These are phyloP conservation scores for Gnomoniopsis smithogilvyi DNA, from an alignment of 2,329 filamentous ascomycete species.

Conservation along the genomic window DNA sequence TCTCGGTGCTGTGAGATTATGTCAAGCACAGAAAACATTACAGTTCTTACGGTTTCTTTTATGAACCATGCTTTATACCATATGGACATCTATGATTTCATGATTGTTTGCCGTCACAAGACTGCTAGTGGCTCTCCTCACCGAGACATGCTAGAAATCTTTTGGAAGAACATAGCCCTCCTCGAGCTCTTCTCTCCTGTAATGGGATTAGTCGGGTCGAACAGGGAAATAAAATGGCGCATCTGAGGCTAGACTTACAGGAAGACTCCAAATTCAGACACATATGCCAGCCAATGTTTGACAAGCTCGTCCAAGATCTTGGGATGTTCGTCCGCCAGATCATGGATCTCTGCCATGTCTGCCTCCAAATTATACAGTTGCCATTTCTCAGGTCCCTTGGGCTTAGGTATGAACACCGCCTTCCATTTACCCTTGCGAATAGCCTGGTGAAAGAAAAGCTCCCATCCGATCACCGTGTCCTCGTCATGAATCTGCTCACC, in stretches of 20 bases:
- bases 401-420: slow-evolving; percentile 44
- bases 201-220: no score
- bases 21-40: no score
- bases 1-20: no score
- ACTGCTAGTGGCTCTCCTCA: no score
- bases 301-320: slow-evolving; percentile 29
- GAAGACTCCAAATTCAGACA: slow-evolving; percentile 56
- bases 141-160: no score
- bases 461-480: slow-evolving; percentile 35
- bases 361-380: slow-evolving; percentile 43
- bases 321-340: slow-evolving; percentile 31
- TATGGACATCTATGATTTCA: no score
- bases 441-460: slow-evolving; percentile 31
- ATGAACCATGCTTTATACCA: no score
- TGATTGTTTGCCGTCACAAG: no score
- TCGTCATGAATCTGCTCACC: slow-evolving; percentile 31
- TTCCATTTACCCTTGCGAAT: slow-evolving; percentile 35
- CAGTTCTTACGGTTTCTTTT: no score
- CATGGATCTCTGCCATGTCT: slow-evolving; percentile 43
- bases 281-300: slow-evolving; percentile 33
- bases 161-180: no score
- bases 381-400: slow-evolving; percentile 46
- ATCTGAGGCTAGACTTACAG: slow-evolving; percentile 26
- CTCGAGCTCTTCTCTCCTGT: no score
- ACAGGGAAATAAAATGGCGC: no score